phyloP scores from a whole-genome alignment of 2,329 filamentous ascomycete genomes.

The Microdochium trichocladiopsis region DNA sequence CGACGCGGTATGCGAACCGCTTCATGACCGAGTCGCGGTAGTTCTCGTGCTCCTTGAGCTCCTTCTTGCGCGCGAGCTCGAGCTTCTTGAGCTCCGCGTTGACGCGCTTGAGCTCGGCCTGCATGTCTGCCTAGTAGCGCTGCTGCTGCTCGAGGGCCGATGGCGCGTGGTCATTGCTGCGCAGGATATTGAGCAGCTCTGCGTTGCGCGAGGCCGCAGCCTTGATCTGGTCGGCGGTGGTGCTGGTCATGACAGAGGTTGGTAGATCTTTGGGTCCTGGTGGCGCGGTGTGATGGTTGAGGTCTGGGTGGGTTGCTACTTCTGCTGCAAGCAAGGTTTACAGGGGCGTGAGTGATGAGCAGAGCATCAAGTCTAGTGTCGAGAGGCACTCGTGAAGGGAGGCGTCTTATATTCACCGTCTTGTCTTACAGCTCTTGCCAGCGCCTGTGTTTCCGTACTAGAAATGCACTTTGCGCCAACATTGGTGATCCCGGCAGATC shows the following conservation, averaged over 20 bases:
- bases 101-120: constrained; percentile 27
- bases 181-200: constrained; percentile 36
- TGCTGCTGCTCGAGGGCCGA: constrained; percentile 36
- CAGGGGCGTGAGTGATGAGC: too few species aligned
- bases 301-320: too few species aligned
- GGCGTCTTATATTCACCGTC: too few species aligned
- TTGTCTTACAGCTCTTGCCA: too few species aligned
- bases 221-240: constrained; percentile 26
- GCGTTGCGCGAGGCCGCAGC: constrained; percentile 30
- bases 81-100: constrained; percentile 30
- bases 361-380: too few species aligned
- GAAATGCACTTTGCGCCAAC: too few species aligned
- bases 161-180: constrained; percentile 40
- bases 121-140: constrained; percentile 36
- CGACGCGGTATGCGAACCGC: constrained; percentile 43
- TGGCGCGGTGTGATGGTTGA: too few species aligned
- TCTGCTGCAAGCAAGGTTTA: too few species aligned
- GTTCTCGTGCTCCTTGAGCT: constrained; percentile 43
- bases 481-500: too few species aligned
- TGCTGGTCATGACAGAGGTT: background rate
- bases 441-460: too few species aligned
- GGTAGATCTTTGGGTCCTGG: too few species aligned
- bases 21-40: constrained; percentile 45
- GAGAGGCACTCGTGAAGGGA: too few species aligned
- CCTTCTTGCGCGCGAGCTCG: constrained; percentile 31